Evolutionary conservation across 495 filamentous ascomycete species (phyloP).

Genomic region (Hyaloscypha hepaticicola): DNA sequence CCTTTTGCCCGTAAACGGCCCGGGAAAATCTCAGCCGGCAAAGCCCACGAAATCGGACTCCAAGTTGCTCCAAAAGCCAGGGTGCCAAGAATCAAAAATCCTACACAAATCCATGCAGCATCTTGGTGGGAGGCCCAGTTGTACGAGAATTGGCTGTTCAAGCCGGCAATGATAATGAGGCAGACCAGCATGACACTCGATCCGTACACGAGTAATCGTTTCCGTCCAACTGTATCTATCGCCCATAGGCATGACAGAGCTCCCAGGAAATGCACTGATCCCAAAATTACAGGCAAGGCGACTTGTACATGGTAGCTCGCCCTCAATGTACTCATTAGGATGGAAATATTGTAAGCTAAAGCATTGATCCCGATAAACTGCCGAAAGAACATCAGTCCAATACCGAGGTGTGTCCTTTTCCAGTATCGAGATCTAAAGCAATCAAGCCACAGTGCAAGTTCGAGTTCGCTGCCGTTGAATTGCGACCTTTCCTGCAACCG

Average conservation of each 20-base stretch:
- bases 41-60: neutral
- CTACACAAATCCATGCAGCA: neutral
- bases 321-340: neutral
- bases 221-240: neutral
- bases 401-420: neutral
- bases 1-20: neutral
- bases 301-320: neutral
- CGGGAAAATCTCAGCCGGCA: neutral
- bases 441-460: neutral
- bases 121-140: neutral
- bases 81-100: neutral
- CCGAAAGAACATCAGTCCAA: neutral
- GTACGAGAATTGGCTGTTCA: neutral
- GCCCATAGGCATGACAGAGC: neutral
- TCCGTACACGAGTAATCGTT: neutral
- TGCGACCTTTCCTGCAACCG: neutral
- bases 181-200: neutral
- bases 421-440: neutral
- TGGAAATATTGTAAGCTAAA: neutral
- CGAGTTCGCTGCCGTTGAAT: neutral
- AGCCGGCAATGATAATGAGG: neutral
- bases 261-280: neutral
- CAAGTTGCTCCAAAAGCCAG: neutral
- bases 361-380: neutral
- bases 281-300: neutral